A percentile compares a stretch with the other conserved stretches of the same genome.
Evolutionary conservation across 208 protist species (phyloP).

Genomic region (Endotrypanum monterogeii): DNA sequence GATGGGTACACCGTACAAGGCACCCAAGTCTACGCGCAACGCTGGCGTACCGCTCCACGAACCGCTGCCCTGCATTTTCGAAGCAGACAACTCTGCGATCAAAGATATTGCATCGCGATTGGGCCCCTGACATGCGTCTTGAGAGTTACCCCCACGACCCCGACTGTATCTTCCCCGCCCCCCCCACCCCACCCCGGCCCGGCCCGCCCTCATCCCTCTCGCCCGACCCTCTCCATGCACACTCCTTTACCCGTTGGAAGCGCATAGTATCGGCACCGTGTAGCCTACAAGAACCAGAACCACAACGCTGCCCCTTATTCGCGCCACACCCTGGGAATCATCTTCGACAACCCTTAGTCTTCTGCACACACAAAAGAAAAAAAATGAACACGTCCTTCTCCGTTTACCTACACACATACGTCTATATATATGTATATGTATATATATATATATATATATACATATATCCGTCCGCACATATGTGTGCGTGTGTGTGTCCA

Average conservation of each 20-base stretch:
- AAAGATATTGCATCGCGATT: slow-evolving; percentile 16
- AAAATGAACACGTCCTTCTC: background rate
- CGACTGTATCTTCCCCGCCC: too few species aligned
- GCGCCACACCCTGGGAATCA: too few species aligned
- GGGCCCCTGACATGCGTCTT: slow-evolving; percentile 1
- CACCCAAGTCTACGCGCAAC: slow-evolving; percentile 14
- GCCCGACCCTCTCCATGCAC: background rate
- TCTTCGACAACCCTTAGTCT: background rate
- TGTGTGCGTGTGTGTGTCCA: background rate
- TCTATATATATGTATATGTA: background rate
- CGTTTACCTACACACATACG: background rate
- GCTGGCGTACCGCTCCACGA: slow-evolving; percentile 6
- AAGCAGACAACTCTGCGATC: slow-evolving; percentile 17
- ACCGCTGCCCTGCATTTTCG: slow-evolving; percentile 9
- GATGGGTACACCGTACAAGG: slow-evolving; percentile 18
- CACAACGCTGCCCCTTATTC: too few species aligned
- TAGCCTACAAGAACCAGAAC: too few species aligned
- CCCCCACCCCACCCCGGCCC: too few species aligned
- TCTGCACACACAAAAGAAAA: background rate
- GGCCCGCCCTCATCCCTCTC: too few species aligned
- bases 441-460: background rate
- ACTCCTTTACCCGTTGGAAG: too few species aligned
- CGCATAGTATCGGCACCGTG: too few species aligned
- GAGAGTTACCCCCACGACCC: background rate
- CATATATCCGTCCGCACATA: background rate